Evolutionary conservation across 2,329 filamentous ascomycete genomes (phyloP).

Genomic region (Talaromyces albobiverticillius): DNA sequence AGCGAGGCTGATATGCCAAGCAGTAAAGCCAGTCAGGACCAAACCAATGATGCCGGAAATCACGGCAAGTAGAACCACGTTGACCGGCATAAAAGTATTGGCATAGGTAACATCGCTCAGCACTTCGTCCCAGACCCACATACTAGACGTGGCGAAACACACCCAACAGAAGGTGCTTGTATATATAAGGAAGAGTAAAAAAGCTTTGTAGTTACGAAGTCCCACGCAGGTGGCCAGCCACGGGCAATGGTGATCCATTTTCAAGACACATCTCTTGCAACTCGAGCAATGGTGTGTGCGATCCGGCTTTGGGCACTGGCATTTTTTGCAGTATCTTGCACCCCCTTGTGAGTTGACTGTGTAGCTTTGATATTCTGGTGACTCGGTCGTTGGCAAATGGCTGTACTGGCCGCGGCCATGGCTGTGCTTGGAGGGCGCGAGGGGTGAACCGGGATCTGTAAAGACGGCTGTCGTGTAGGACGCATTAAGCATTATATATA

Average conservation of each 20-base stretch:
- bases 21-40: slow-evolving; percentile 83
- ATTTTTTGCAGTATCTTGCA: slow-evolving; percentile 94
- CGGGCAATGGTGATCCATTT: slow-evolving; percentile 99
- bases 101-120: slow-evolving; percentile 66
- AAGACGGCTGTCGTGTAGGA: slow-evolving; percentile 93
- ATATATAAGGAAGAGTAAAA: slow-evolving; percentile 88
- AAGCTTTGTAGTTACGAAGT: slow-evolving; percentile 91
- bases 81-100: slow-evolving; percentile 79
- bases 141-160: slow-evolving; percentile 70
- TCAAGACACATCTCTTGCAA: slow-evolving; percentile 88
- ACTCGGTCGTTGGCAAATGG: slow-evolving; percentile 71
- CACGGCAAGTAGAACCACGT: slow-evolving; percentile 84
- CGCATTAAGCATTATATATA: slow-evolving; percentile 80
- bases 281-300: slow-evolving; percentile 96
- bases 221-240: slow-evolving; percentile 97
- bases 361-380: slow-evolving; percentile 66
- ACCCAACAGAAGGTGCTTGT: slow-evolving; percentile 82
- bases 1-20: slow-evolving; percentile 85
- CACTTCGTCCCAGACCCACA: slow-evolving; percentile 85
- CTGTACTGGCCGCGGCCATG: slow-evolving; percentile 58
- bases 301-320: slow-evolving; percentile 89
- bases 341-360: slow-evolving; percentile 92
- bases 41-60: slow-evolving; percentile 87
- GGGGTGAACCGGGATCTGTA: slow-evolving; percentile 74
- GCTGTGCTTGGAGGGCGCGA: slow-evolving; percentile 26